Conservation (phyloP, 2,329 filamentous ascomycete genomes). For the Graphiopsis chlorocephala region DNA sequence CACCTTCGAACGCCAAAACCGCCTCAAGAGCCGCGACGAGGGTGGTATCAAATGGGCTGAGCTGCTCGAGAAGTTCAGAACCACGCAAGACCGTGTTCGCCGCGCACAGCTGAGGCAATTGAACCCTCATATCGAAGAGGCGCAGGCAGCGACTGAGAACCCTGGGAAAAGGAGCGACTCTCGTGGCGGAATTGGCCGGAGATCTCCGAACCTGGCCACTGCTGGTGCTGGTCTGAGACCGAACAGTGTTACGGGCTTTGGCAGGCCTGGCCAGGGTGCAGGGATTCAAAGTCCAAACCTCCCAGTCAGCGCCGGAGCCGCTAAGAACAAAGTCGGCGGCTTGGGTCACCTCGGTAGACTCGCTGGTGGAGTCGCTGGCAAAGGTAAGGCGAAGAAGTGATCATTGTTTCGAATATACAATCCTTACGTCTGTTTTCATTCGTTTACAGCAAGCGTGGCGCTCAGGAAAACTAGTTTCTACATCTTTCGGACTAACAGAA, state of each 20-base stretch:
- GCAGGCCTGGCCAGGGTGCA: background rate
- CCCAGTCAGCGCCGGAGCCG: background rate
- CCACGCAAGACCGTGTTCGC: constrained; percentile 81
- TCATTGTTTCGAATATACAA: background rate
- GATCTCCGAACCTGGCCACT: background rate
- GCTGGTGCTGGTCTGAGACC: constrained; percentile 17
- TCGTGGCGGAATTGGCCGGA: background rate
- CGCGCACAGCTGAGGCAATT: constrained; percentile 55
- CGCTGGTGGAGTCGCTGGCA: constrained; percentile 12
- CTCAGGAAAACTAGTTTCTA: constrained; percentile 8
- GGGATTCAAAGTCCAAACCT: background rate
- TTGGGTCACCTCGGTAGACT: background rate
- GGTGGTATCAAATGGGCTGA: constrained; percentile 83
- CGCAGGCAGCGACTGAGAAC: constrained; percentile 2
- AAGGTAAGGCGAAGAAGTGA: constrained; percentile 16
- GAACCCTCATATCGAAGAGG: constrained; percentile 12
- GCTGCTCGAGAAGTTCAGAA: constrained; percentile 89
- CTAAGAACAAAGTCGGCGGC: constrained; percentile 1
- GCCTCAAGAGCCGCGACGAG: constrained; percentile 72
- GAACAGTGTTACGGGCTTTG: constrained; percentile 14
- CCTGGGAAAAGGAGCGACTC: background rate
- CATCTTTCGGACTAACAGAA: background rate
- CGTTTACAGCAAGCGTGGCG: constrained; percentile 4
- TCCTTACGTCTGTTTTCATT: background rate
- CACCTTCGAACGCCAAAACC: constrained; percentile 57